Evolutionary conservation across 306 rosid genomes (phyloP), one percentile per base, ranked within the genome.

Genomic region (Quercus glauca): DNA sequence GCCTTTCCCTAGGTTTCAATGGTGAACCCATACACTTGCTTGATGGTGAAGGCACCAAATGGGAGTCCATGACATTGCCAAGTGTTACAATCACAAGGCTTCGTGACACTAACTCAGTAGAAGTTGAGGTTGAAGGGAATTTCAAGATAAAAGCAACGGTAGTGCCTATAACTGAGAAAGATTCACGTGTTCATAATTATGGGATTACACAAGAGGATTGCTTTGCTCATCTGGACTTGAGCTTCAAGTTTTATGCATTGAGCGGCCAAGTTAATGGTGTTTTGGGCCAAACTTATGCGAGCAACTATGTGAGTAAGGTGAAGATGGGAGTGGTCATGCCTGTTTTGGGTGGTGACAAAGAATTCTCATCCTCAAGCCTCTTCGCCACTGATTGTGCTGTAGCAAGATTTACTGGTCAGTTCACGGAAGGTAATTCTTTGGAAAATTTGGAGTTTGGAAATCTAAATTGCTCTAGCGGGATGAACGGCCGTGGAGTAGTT

Each of bases 271-370:
- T 80, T 1, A 67, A 64, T 14, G 87, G 87, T 3, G 84, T 84
- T n/a, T 20, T 84, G 20, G 87, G 87, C 3, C 72, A 78, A 72
- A 76, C 85, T 6, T 81, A 76, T 19, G 82, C 56, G 1, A 60
- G 35, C 6, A 79, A 76, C 56, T 83, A 81, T 7, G 87, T 81
- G 37, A 86, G 82, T 6, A 71, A 71, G 43, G 87, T 77, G 8
- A 86, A 83, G 80, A 86, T 86, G 84, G 87, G 90, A 5, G 87
- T 75, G 26, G 55, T 73, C 18, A 86, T 86, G 85, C 87, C 87
- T 11, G 82, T 83, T 45, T 49, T 83, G 70, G 87, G 90, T 21
- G 87, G 90, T 1, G 78, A 81, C 19, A 79, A 58, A 65, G 82
- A 83, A 73, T 87, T 83, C 51, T 45, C 80, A 1, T 74, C 86